Conservation (phyloP, 148 eudicot species). For the Nepenthes gracilis region DNA sequence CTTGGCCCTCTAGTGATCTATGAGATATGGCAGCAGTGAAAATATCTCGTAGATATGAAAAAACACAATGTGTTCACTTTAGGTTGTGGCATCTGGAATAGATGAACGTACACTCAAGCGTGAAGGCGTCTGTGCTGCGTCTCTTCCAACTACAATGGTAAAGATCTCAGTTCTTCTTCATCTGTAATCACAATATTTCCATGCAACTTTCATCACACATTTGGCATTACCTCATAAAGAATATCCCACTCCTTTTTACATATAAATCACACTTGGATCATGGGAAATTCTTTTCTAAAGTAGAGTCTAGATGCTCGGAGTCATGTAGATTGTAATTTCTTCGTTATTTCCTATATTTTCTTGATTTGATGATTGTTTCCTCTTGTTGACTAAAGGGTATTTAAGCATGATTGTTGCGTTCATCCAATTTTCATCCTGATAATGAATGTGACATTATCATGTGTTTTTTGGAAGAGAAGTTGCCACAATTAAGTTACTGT, state of each 20-base stretch:
- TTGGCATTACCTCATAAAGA: too few species aligned
- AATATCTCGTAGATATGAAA: neutral
- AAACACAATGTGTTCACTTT: slow-evolving; percentile 2
- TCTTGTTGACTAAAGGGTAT: too few species aligned
- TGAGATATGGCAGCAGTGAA: neutral
- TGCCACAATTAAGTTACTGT: too few species aligned
- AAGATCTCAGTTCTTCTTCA: slow-evolving; percentile 4
- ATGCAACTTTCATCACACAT: neutral
- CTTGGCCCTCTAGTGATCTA: neutral
- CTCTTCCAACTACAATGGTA: slow-evolving; percentile 98
- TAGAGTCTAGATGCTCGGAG: too few species aligned
- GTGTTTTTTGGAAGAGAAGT: neutral
- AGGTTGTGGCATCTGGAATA: slow-evolving; percentile 97
- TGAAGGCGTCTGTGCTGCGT: slow-evolving; percentile 98
- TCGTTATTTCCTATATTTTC: neutral
- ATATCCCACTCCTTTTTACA: neutral
- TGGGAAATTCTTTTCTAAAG: too few species aligned
- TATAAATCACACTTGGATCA: too few species aligned
- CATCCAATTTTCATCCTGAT: neutral
- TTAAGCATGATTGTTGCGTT: too few species aligned
- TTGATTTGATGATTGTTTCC: too few species aligned
- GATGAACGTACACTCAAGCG: slow-evolving; percentile 96
- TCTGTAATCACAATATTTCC: neutral
- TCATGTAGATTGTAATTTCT: neutral
- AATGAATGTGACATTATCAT: neutral